phyloP scores from a whole-genome alignment of 2,329 filamentous ascomycete species.

The Arachnomyces sp. region DNA sequence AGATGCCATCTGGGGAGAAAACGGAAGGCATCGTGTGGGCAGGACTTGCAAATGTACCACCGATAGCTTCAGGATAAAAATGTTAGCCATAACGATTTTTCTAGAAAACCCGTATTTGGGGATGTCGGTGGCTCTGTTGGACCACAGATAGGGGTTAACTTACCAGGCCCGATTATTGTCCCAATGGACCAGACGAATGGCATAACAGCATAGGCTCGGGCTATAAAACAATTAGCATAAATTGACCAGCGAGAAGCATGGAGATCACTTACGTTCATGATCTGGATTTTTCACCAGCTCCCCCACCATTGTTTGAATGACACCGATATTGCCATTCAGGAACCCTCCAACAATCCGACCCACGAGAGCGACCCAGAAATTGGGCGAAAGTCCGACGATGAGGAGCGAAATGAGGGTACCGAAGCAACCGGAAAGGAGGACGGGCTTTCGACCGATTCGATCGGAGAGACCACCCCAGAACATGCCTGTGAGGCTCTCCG shows the following conservation, averaged over 20 bases:
- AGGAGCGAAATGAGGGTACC: conserved; percentile 76
- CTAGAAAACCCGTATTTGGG: no score
- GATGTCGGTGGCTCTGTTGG: no score
- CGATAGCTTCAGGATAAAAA: conserved; percentile 56
- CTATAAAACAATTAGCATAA: no score
- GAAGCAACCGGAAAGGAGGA: conserved; percentile 63
- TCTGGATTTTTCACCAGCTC: conserved; percentile 84
- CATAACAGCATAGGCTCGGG: conserved; percentile 86
- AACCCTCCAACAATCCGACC: conserved; percentile 69
- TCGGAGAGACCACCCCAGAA: conserved; percentile 73
- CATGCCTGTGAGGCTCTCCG: conserved; percentile 66
- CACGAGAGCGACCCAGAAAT: conserved; percentile 67
- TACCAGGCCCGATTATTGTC: conserved; percentile 69
- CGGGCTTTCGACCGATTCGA: conserved; percentile 68
- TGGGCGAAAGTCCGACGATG: conserved; percentile 75
- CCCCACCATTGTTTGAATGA: conserved; percentile 83
- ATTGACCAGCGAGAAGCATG: no score
- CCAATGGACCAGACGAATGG: conserved; percentile 87
- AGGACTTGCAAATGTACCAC: conserved; percentile 76
- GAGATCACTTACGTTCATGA: conserved; percentile 53
- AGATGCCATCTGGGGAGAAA: conserved; percentile 61
- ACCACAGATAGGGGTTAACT: no score
- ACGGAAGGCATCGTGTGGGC: conserved; percentile 61
- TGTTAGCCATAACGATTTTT: no score
- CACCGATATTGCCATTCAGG: conserved; percentile 85